Conservation (phyloP, 352 stramenopile species). For the Phytophthora cactorum region DNA sequence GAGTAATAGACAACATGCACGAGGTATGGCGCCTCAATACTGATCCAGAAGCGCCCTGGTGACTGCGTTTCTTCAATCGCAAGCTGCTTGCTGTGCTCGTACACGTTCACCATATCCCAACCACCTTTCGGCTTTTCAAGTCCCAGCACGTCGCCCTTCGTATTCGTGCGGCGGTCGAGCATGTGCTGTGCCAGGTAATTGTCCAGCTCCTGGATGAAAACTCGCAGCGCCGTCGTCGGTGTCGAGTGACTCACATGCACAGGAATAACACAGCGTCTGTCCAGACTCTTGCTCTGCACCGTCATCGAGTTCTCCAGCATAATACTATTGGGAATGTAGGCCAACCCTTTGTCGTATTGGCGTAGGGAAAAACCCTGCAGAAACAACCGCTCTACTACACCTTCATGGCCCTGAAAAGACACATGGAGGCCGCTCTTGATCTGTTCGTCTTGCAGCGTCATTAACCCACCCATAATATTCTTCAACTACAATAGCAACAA, state of each 20-base stretch:
- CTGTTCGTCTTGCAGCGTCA: constrained; percentile 84
- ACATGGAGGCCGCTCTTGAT: constrained; percentile 82
- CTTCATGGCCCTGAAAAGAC: constrained; percentile 76
- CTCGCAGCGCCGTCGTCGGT: constrained; percentile 46
- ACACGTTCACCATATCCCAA: constrained; percentile 54
- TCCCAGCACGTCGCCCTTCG: constrained; percentile 50
- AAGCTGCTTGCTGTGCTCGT: constrained; percentile 47
- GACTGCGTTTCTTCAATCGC: constrained; percentile 36
- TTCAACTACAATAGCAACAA: constrained; percentile 57
- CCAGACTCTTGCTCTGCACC: constrained; percentile 71
- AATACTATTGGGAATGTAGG: constrained; percentile 83
- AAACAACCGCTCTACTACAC: constrained; percentile 84
- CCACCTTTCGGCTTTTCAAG: constrained; percentile 52
- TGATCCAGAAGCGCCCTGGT: constrained; percentile 73
- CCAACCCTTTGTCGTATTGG: constrained; percentile 82
- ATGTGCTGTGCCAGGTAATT: constrained; percentile 53
- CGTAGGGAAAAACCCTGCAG: constrained; percentile 83
- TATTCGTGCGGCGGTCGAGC: constrained; percentile 29
- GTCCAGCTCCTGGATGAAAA: constrained; percentile 83
- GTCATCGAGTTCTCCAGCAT: constrained; percentile 78
- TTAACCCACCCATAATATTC: constrained; percentile 85
- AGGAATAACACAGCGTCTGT: constrained; percentile 56
- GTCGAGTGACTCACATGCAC: constrained; percentile 72
- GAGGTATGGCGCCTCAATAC: constrained; percentile 65
- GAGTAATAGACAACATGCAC: constrained; percentile 84